These are phyloP conservation scores for Coemansia sp. DNA, from an alignment of 192 early-diverging fungal genomes.

Conservation along the genomic window DNA sequence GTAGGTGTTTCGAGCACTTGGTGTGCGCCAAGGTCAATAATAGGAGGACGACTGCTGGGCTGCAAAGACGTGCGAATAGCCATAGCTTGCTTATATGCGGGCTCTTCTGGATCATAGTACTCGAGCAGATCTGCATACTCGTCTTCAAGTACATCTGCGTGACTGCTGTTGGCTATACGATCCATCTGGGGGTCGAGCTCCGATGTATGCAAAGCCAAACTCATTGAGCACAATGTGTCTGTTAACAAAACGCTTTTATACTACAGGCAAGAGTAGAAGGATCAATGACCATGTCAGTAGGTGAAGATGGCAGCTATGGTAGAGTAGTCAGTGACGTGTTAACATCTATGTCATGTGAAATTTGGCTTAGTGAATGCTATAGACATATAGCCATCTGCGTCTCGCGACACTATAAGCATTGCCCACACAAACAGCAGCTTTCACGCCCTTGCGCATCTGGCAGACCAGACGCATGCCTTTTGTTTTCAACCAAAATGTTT, in stretches of 20 bases:
- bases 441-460: too few relatives aligned
- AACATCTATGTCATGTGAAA: too few relatives aligned
- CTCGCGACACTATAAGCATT: too few relatives aligned
- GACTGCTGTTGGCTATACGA: background rate
- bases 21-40: background rate
- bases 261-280: too few relatives aligned
- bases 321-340: too few relatives aligned
- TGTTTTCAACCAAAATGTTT: too few relatives aligned
- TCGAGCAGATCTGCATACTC: conserved; percentile 43
- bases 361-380: too few relatives aligned
- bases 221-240: conserved; percentile 62
- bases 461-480: too few relatives aligned
- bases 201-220: conserved; percentile 58
- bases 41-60: background rate
- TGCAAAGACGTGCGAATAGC: background rate
- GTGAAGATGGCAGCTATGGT: too few relatives aligned
- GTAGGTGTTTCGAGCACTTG: background rate
- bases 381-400: too few relatives aligned
- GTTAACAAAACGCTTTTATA: conserved; percentile 57
- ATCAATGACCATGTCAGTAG: too few relatives aligned
- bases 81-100: conserved; percentile 15
- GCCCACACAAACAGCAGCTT: too few relatives aligned
- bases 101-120: conserved; percentile 44
- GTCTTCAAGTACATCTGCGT: background rate
- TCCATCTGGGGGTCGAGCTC: conserved; percentile 37